Conservation (phyloP, 2,329 filamentous ascomycete species). For the Cladophialophora psammophila region DNA sequence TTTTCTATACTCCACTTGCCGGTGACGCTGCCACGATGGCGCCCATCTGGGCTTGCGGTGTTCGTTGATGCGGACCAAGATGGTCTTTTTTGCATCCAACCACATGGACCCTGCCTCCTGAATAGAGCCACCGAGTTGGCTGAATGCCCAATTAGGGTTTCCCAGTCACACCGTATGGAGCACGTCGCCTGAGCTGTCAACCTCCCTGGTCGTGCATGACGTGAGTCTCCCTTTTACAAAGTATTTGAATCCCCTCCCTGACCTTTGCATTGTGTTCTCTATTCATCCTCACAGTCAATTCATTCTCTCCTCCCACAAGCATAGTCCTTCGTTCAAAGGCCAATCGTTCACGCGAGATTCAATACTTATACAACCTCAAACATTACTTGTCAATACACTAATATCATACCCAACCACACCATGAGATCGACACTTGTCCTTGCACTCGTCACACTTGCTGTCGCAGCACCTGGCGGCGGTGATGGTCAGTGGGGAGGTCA, state of each 20-base stretch:
- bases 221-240: constrained; percentile 26
- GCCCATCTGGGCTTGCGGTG: not conserved
- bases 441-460: constrained; percentile 35
- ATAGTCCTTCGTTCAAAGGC: constrained; percentile 33
- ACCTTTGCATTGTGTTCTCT: constrained; percentile 12
- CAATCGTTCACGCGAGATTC: constrained; percentile 15
- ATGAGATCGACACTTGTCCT: constrained; percentile 38
- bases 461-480: constrained; percentile 35
- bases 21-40: constrained; percentile 11
- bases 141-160: constrained; percentile 18
- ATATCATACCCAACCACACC: constrained; percentile 22
- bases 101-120: constrained; percentile 28
- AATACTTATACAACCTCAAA: constrained; percentile 15
- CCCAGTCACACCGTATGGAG: constrained; percentile 22
- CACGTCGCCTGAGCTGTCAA: constrained; percentile 27
- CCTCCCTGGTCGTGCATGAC: constrained; percentile 33
- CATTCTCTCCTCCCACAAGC: constrained; percentile 31
- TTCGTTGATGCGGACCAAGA: constrained; percentile 8
- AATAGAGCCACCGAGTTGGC: constrained; percentile 18
- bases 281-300: constrained; percentile 4
- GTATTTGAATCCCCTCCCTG: constrained; percentile 35
- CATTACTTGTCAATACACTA: constrained; percentile 1
- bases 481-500: constrained; percentile 16
- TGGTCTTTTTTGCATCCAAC: constrained; percentile 8
- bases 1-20: constrained; percentile 27